These are phyloP conservation scores for Lachancea lanzarotensis DNA, from an alignment of 805 yeast genomes.

Conservation along the genomic window DNA sequence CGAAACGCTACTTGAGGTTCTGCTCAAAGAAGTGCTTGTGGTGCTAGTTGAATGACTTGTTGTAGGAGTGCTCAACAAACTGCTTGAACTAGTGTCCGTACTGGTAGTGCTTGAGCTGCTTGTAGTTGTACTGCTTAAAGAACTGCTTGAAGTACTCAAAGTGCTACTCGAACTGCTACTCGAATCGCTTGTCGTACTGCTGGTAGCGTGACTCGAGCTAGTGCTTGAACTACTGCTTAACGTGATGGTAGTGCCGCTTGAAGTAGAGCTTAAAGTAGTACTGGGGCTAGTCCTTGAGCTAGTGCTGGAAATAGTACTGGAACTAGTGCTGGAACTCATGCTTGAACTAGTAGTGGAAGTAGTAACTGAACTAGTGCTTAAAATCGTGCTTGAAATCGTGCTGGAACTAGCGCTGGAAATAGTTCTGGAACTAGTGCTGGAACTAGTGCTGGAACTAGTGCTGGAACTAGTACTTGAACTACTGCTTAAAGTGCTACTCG, in stretches of 20 bases:
- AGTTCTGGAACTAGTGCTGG: background rate
- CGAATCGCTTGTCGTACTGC: background rate
- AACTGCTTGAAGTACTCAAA: background rate
- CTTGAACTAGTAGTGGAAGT: no score
- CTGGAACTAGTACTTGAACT: background rate
- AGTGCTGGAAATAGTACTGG: no score
- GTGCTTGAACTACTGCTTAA: background rate
- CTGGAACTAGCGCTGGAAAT: background rate
- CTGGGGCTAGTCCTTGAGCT: no score
- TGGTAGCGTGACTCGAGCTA: background rate
- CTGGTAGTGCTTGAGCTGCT: background rate
- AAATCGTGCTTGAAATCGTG: background rate
- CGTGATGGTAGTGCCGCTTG: background rate
- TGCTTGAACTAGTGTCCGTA: background rate
- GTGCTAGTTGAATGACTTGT: background rate
- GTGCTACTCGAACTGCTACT: background rate
- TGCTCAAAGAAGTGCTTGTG: background rate
- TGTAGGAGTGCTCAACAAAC: background rate
- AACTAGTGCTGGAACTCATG: background rate
- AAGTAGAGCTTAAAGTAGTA: background rate
- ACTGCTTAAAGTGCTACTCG: background rate
- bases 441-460: background rate
- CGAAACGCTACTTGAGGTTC: background rate
- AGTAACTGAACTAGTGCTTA: background rate
- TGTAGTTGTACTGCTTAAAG: background rate